Evolutionary conservation across 2,329 filamentous ascomycete genomes (phyloP).

Genomic region (Phyllosticta citrichinensis): DNA sequence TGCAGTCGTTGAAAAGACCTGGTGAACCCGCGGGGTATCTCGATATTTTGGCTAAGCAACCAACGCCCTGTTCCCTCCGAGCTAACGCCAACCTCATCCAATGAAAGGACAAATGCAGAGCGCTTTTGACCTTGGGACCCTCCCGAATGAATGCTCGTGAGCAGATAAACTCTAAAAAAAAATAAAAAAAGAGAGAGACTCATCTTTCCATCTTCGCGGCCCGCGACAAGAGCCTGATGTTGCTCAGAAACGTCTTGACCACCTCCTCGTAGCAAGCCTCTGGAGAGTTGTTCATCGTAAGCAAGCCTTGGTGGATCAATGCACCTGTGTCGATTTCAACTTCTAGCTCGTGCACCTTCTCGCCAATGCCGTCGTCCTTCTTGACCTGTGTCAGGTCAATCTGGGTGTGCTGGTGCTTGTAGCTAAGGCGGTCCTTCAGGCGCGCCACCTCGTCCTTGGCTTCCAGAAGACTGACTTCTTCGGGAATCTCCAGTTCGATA

Average conservation of each 20-base stretch:
- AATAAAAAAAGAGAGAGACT: too few relatives aligned
- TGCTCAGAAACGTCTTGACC: slow-evolving; percentile 66
- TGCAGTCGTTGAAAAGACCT: not conserved
- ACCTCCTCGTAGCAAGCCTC: slow-evolving; percentile 50
- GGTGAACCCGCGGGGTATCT: slow-evolving; percentile 10
- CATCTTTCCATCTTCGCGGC: not conserved
- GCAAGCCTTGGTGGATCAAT: slow-evolving; percentile 56
- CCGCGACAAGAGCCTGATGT: slow-evolving; percentile 47
- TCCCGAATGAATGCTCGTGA: not conserved
- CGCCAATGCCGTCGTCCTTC: slow-evolving; percentile 33
- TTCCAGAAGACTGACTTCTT: slow-evolving; percentile 39
- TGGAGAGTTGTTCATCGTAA: slow-evolving; percentile 41
- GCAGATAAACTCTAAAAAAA: not conserved
- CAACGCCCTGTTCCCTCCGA: slow-evolving; percentile 2
- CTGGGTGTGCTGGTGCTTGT: slow-evolving; percentile 73
- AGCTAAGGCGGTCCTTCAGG: slow-evolving; percentile 84
- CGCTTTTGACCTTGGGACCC: not conserved
- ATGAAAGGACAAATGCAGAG: not conserved
- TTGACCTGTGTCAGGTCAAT: slow-evolving; percentile 90
- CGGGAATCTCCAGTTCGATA: slow-evolving; percentile 72
- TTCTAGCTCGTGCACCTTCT: slow-evolving; percentile 73
- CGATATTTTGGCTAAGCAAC: slow-evolving; percentile 3
- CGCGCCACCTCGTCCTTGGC: slow-evolving; percentile 43
- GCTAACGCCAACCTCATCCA: not conserved
- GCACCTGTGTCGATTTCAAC: slow-evolving; percentile 58